A percentile compares a stretch with the other conserved stretches of the same genome.
Evolutionary conservation across 805 yeast genomes (phyloP).

Genomic region (Pichia cephalocereana): DNA sequence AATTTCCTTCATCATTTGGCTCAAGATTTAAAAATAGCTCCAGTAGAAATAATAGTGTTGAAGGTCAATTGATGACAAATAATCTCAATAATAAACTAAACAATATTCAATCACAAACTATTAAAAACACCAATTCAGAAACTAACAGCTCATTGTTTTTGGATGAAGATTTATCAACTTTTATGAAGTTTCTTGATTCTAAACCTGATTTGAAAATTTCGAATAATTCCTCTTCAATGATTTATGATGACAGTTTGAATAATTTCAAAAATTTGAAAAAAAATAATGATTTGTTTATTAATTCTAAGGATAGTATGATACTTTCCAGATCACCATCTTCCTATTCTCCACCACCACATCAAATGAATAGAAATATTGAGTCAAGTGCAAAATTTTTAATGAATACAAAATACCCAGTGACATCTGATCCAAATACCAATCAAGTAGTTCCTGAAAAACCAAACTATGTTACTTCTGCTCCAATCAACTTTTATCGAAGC

Average conservation of each 20-base stretch:
- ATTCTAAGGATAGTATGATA: conserved; percentile 8
- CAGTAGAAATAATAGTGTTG: conserved; percentile 23
- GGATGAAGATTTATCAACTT: conserved; percentile 27
- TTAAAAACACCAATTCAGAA: conserved; percentile 18
- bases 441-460: background rate
- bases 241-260: conserved; percentile 21
- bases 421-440: background rate
- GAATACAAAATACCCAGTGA: background rate
- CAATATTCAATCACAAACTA: background rate
- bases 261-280: conserved; percentile 23
- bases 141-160: conserved; percentile 20
- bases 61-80: conserved; percentile 13
- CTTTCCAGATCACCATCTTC: conserved; percentile 3
- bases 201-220: conserved; percentile 28
- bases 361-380: conserved; percentile 1
- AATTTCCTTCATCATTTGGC: conserved; percentile 66
- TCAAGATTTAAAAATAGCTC: conserved; percentile 32
- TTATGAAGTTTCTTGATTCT: conserved; percentile 28
- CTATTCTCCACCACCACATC: conserved; percentile 2
- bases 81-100: no score
- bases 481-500: background rate
- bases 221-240: conserved; percentile 17
- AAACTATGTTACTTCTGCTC: background rate
- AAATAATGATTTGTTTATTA: conserved; percentile 17
- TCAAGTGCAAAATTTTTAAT: conserved; percentile 6